Conservation (phyloP, 225 moss, liverwort and hornwort species). For the Sphagnum contortum region DNA sequence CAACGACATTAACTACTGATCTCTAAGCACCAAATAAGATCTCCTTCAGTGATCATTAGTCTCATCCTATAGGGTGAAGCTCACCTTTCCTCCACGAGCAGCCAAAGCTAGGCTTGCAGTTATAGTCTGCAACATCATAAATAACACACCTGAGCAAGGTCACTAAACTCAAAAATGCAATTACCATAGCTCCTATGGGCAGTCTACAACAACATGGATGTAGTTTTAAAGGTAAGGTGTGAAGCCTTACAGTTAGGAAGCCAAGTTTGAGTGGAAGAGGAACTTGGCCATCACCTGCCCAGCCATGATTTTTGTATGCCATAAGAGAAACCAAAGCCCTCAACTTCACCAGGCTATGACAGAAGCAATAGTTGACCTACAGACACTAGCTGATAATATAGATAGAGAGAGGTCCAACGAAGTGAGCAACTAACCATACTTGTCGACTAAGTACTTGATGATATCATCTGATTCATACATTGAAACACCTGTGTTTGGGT, state of each 20-base stretch:
- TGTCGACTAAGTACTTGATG: constrained; percentile 87
- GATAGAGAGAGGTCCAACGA: no score
- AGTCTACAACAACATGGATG: no score
- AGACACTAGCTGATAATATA: not conserved
- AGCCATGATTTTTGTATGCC: not conserved
- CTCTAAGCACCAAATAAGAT: no score
- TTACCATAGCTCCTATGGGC: no score
- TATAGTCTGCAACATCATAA: constrained; percentile 34
- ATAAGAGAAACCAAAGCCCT: no score
- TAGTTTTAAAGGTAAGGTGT: no score
- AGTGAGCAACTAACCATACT: constrained; percentile 50
- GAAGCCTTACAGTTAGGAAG: constrained; percentile 49
- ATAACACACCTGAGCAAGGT: no score
- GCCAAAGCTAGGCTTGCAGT: constrained; percentile 81
- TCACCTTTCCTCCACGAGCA: constrained; percentile 84
- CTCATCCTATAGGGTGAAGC: no score
- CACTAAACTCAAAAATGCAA: no score
- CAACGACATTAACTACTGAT: no score
- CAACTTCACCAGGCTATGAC: no score
- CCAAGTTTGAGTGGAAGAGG: constrained; percentile 78
- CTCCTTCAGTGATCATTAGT: no score
- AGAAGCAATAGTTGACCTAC: not conserved
- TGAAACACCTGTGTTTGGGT: constrained; percentile 79
- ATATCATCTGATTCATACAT: constrained; percentile 98
- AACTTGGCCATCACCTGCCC: constrained; percentile 90